Percentiles rank a stretch among this genome's conserved stretches.
Conservation (phyloP, 345 rosid genomes). For the Punica granatum region DNA sequence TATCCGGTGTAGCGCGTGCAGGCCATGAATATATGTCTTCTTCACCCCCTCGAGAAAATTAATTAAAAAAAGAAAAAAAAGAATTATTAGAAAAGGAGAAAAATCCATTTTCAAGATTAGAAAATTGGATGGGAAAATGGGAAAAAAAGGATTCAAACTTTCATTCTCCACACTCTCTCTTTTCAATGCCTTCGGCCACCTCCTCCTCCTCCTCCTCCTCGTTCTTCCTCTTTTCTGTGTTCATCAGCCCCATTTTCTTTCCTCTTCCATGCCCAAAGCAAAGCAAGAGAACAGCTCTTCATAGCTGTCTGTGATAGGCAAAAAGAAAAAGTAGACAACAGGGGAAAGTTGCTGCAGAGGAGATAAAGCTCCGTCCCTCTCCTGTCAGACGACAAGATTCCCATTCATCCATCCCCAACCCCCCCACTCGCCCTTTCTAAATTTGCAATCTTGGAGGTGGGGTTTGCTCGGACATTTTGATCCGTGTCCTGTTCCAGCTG, state of each 20-base stretch:
- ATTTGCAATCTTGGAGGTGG: neutral
- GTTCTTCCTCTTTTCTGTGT: neutral
- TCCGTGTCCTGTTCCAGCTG: neutral
- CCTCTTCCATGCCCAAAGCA: neutral
- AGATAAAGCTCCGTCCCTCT: too few relatives aligned
- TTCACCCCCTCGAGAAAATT: too few relatives aligned
- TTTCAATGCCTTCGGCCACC: neutral
- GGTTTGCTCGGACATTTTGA: neutral
- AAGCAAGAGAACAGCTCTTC: slow-evolving; percentile 11
- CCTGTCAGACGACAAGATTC: too few relatives aligned
- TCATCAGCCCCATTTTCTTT: slow-evolving; percentile 11
- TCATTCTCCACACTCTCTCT: slow-evolving; percentile 5
- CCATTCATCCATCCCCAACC: neutral
- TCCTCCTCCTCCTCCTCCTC: neutral
- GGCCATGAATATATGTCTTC: too few relatives aligned
- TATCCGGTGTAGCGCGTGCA: too few relatives aligned
- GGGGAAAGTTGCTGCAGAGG: neutral
- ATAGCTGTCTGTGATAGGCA: slow-evolving; percentile 11
- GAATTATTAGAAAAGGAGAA: too few relatives aligned
- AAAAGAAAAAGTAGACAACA: neutral
- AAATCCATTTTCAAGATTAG: neutral
- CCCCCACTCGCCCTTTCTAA: neutral
- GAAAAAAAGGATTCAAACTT: neutral
- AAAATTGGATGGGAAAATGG: neutral
- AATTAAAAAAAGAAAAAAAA: too few relatives aligned